Conservation (phyloP, 129 eudicot genomes). For the Cynara cardunculus region DNA sequence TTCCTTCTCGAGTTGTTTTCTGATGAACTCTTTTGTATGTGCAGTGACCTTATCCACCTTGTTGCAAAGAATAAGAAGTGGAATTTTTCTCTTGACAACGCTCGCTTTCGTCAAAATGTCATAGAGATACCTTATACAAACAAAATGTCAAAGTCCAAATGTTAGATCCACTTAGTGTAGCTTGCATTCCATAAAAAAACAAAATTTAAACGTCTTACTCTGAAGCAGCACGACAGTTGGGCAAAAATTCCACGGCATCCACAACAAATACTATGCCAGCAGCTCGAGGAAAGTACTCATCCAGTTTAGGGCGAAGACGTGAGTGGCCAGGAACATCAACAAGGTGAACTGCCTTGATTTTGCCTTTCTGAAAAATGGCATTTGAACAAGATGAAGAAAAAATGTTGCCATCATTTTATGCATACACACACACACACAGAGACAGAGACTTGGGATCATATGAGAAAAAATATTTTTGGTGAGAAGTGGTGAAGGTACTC, state of each 20-base stretch:
- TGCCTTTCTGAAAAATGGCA: slow-evolving; percentile 51
- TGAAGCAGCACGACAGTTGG: slow-evolving; percentile 73
- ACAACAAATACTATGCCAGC: slow-evolving; percentile 88
- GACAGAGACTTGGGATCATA: neutral
- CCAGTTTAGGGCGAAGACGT: slow-evolving; percentile 77
- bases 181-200: neutral
- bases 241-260: slow-evolving; percentile 88
- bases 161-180: slow-evolving; percentile 2
- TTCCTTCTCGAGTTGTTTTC: slow-evolving; percentile 93
- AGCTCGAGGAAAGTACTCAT: slow-evolving; percentile 80
- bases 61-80: slow-evolving; percentile 83
- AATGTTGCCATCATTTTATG: neutral
- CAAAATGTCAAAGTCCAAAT: slow-evolving; percentile 1
- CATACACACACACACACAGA: neutral
- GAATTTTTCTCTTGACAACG: slow-evolving; percentile 75
- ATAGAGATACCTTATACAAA: slow-evolving; percentile 70
- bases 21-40: slow-evolving; percentile 86
- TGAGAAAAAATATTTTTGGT: neutral
- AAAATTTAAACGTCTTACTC: slow-evolving; percentile 44
- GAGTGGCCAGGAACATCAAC: slow-evolving; percentile 98
- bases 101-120: slow-evolving; percentile 86
- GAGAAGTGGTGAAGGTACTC: neutral
- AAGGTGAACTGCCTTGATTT: slow-evolving; percentile 67
- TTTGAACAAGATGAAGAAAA: neutral
- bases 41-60: slow-evolving; percentile 95